Base-by-base conservation (phyloP, 768 basidiomycete species). In the Daedaleopsis nitida region DNA sequence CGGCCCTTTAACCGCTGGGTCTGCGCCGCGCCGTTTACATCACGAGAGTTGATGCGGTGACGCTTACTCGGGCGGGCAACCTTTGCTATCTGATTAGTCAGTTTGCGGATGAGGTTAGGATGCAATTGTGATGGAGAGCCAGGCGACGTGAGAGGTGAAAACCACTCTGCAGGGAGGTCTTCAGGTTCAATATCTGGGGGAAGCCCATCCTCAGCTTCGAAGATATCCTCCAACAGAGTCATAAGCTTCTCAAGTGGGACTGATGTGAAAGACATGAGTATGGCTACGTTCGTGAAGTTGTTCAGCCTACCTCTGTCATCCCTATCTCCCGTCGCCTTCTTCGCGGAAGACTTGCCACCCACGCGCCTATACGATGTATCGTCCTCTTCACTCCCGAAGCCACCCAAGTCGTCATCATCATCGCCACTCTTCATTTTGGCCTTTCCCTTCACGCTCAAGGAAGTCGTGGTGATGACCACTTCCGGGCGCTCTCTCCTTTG, bases 141-240 rank as follows among this genome's bases (percentile, higher is more conserved):
- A 59, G 92, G 87, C 23, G 73, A 66, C 0, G 86, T 89, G 34
- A 83, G 75, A 8, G 76, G 76, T 23, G 86, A 94, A 73, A 86
- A 94, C 69, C 79, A 89, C 9, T 87, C 83, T 32, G 77, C 69
- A 4, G 86, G 78, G 13, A 93, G 76, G 53, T 86, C 80, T 14
- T 70, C 61, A n/a, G 76, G 61, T 42, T 81, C 79, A 2, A 77
- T 72, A 52, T 89, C 87, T 0, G 84, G 76, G 3, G 87, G 81
- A 16, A 93, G 76, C 0, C 80, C 72, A 69, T 95, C 94, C 66
- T 92, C 87, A 0, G 90, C 86, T 63, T 91, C 88, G 58, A 96
- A 91, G 16, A 97, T 82, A 56, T 96, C 94, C 64, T 94, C 92
- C 1, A 96, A 77, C 17, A 93, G 75, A 2, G 86, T 84, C 0